Percentiles rank a stretch among this genome's conserved stretches.
Evolutionary conservation across 2,329 filamentous ascomycete species (phyloP).

Genomic region (Aspergillus flavus): DNA sequence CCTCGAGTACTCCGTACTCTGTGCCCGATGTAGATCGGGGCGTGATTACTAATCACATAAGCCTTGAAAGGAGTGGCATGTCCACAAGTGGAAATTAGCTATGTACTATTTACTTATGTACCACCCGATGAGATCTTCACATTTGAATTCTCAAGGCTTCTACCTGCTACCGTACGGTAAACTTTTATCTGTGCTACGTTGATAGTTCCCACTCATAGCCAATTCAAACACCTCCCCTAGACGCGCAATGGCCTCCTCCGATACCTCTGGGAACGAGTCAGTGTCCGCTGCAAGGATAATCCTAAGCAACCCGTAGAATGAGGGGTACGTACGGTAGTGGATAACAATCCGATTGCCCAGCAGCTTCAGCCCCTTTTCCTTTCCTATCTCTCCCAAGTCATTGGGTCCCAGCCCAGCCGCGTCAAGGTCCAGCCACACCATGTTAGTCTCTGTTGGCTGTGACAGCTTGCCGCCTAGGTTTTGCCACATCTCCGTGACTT

Average conservation of each 20-base stretch:
- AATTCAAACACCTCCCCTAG: conserved; percentile 59
- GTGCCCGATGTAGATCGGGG: too few species aligned
- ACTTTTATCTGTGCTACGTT: conserved; percentile 34
- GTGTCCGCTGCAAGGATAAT: conserved; percentile 11
- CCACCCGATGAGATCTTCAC: not conserved
- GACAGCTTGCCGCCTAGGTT: conserved; percentile 68
- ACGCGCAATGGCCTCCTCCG: conserved; percentile 62
- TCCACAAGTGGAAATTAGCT: not conserved
- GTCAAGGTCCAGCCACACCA: conserved; percentile 81
- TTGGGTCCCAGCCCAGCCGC: conserved; percentile 57
- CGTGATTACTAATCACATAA: not conserved
- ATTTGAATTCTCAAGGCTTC: not conserved
- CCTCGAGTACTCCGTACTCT: too few species aligned
- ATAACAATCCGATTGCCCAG: conserved; percentile 64
- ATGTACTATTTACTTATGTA: not conserved
- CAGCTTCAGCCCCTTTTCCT: conserved; percentile 61
- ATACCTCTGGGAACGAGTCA: conserved; percentile 57
- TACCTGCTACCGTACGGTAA: conserved; percentile 39
- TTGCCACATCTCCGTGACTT: conserved; percentile 68
- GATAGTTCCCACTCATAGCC: conserved; percentile 36
- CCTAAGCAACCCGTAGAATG: not conserved
- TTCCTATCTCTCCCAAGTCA: conserved; percentile 57
- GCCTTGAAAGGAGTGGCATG: not conserved
- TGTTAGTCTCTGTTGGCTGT: conserved; percentile 82
- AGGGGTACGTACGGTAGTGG: conserved; percentile 59